These are phyloP conservation scores for Yamadazyma sp. DNA, from an alignment of 1,139 yeast genomes.

Conservation along the genomic window DNA sequence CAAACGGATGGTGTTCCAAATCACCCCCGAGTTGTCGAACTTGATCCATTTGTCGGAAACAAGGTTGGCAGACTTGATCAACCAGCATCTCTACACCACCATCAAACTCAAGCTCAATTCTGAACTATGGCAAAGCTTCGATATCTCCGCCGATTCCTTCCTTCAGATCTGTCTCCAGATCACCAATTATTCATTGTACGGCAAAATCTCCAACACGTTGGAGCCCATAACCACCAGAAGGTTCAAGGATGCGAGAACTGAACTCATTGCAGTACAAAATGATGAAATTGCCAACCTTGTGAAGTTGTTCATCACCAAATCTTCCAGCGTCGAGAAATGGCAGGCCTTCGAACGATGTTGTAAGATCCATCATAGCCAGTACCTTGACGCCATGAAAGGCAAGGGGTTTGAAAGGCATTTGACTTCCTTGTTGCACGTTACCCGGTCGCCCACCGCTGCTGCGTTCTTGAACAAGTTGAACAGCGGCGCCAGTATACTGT, in stretches of 20 bases:
- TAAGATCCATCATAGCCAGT: constrained; percentile 47
- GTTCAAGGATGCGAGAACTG: constrained; percentile 68
- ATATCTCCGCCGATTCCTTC: constrained; percentile 63
- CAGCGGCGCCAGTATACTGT: constrained; percentile 25
- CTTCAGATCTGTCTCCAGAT: constrained; percentile 69
- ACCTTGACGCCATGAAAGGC: constrained; percentile 57
- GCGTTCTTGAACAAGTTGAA: constrained; percentile 44
- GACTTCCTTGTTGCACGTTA: constrained; percentile 55
- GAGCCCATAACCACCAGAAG: constrained; percentile 75
- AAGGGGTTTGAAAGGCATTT: constrained; percentile 72
- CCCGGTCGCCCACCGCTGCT: constrained; percentile 30
- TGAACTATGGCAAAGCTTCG: constrained; percentile 48
- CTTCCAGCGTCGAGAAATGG: constrained; percentile 50
- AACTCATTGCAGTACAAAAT: constrained; percentile 63
- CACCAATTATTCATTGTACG: constrained; percentile 72
- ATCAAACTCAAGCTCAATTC: constrained; percentile 42
- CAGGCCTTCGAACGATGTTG: constrained; percentile 52
- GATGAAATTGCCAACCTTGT: constrained; percentile 53
- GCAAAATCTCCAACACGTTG: constrained; percentile 62
- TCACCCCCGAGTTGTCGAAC: constrained; percentile 45
- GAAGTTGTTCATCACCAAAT: constrained; percentile 59
- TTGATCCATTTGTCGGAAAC: constrained; percentile 73
- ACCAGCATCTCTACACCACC: constrained; percentile 64
- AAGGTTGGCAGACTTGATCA: constrained; percentile 69
- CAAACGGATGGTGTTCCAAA: constrained; percentile 45